Conservation (phyloP, 2,329 filamentous ascomycete genomes). For the Talaromyces sp. region DNA sequence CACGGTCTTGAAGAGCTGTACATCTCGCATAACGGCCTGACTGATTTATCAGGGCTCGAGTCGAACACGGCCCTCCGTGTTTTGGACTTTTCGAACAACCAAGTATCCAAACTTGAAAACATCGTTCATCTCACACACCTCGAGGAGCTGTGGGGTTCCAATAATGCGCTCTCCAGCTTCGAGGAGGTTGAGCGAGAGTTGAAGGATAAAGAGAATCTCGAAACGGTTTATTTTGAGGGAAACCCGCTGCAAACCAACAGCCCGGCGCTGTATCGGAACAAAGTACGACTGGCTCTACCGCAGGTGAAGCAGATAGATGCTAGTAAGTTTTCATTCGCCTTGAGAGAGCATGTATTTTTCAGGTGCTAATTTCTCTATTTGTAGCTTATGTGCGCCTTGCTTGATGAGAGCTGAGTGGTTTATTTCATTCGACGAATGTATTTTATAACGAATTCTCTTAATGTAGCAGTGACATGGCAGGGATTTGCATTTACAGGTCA, state of each 20-base stretch:
- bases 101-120: constrained; percentile 69
- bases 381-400: constrained; percentile 28
- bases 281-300: constrained; percentile 80
- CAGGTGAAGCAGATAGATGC: constrained; percentile 93
- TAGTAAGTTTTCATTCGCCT: constrained; percentile 56
- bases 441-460: background rate
- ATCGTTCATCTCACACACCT: constrained; percentile 65
- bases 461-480: background rate
- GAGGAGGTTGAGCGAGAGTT: constrained; percentile 73
- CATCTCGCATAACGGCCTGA: constrained; percentile 89
- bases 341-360: background rate
- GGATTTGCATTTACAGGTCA: background rate
- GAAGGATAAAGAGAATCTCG: constrained; percentile 70
- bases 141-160: constrained; percentile 92
- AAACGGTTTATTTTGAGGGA: constrained; percentile 94
- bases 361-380: background rate
- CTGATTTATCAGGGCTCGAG: constrained; percentile 69
- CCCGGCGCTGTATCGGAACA: constrained; percentile 89
- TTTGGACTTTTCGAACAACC: constrained; percentile 87
- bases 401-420: background rate
- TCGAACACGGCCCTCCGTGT: constrained; percentile 64
- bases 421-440: background rate
- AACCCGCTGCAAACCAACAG: constrained; percentile 78
- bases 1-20: constrained; percentile 85
- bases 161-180: constrained; percentile 77